Evolutionary conservation across 352 stramenopile species (phyloP).

Genomic region (Thalassiosira mediterranea): DNA sequence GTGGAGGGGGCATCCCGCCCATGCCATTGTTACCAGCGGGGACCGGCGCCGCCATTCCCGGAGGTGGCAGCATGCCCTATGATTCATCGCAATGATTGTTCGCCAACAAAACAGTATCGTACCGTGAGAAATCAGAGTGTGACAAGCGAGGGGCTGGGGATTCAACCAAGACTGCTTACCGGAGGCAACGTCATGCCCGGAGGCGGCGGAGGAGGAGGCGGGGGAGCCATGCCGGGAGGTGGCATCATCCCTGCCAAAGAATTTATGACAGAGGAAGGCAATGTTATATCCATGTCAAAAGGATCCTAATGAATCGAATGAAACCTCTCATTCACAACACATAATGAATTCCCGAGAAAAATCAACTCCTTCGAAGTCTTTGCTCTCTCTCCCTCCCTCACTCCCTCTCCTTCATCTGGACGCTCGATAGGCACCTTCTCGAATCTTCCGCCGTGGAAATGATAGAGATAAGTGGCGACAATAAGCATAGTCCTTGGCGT

Average conservation of each 20-base stretch:
- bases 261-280: too few relatives aligned
- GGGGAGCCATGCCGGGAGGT: conserved; percentile 38
- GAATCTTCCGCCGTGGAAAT: too few relatives aligned
- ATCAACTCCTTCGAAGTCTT: too few relatives aligned
- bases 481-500: too few relatives aligned
- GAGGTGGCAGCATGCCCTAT: conserved; percentile 36
- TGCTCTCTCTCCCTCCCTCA: too few relatives aligned
- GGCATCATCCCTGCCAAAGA: conserved; percentile 7
- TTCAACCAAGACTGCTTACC: conserved; percentile 9
- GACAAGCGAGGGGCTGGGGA: not conserved
- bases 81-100: not conserved
- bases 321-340: too few relatives aligned
- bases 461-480: too few relatives aligned
- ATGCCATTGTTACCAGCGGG: not conserved
- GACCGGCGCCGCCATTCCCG: conserved; percentile 16
- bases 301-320: too few relatives aligned
- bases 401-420: too few relatives aligned
- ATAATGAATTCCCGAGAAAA: too few relatives aligned
- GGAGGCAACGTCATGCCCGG: conserved; percentile 48
- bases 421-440: too few relatives aligned
- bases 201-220: conserved; percentile 15
- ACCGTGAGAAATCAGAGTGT: not conserved
- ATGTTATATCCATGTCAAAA: too few relatives aligned
- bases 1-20: conserved; percentile 31
- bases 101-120: not conserved